These are phyloP conservation scores for Turritis glabra DNA, from an alignment of 345 rosid species.

Conservation along the genomic window DNA sequence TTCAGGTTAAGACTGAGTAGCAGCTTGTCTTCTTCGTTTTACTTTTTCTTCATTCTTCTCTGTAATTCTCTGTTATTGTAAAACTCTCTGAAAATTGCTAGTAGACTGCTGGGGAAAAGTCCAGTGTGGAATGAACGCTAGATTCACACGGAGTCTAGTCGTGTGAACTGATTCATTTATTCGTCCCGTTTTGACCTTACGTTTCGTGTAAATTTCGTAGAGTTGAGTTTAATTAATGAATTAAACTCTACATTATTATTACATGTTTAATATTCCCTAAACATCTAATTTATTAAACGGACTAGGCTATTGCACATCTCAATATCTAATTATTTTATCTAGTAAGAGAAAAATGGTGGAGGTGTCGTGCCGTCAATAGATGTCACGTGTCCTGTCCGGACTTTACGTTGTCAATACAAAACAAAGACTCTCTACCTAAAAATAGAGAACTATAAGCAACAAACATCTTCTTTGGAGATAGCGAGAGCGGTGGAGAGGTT, in stretches of 20 bases:
- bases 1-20: not conserved
- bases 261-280: not conserved
- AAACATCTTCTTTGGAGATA: not conserved
- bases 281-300: no score
- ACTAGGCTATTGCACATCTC: not conserved
- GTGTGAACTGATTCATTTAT: no score
- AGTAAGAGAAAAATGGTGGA: not conserved
- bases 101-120: no score
- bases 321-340: no score
- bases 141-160: no score
- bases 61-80: not conserved
- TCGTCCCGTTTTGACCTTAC: no score
- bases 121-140: no score
- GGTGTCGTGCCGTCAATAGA: constrained; percentile 16
- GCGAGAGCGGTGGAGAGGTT: constrained; percentile 12
- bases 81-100: no score
- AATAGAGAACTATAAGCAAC: not conserved
- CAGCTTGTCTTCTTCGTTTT: not conserved
- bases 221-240: no score
- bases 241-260: no score
- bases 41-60: not conserved
- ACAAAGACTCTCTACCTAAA: not conserved
- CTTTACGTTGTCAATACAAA: not conserved
- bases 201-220: no score
- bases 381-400: constrained; percentile 32